A percentile compares a stretch with the other conserved stretches of the same genome.
These are phyloP conservation scores for Fusarium pseudoanthophilum DNA, from an alignment of 2,329 filamentous ascomycete genomes.

Conservation along the genomic window DNA sequence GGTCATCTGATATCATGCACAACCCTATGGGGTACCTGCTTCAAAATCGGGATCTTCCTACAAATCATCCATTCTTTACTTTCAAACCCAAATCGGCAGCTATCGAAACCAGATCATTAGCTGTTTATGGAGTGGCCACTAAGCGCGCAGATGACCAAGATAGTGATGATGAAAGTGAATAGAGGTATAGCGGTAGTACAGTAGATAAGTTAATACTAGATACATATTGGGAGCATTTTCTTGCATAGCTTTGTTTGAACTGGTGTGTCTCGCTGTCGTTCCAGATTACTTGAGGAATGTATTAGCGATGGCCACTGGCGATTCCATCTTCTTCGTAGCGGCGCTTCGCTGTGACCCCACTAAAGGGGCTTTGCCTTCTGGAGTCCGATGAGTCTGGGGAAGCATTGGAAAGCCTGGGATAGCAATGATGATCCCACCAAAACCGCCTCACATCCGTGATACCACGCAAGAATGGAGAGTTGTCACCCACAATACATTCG, in stretches of 20 bases:
- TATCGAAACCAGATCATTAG: not conserved
- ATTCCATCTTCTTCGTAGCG: not conserved
- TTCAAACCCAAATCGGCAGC: not conserved
- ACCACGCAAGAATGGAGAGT: fast-evolving
- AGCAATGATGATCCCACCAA: not conserved
- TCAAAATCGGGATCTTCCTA: not conserved
- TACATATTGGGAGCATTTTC: fast-evolving
- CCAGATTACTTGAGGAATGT: not conserved
- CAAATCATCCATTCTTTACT: not conserved
- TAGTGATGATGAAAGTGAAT: not conserved
- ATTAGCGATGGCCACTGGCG: not conserved
- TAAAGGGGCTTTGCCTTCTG: not conserved
- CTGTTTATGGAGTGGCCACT: fast-evolving
- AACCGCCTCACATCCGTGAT: not conserved
- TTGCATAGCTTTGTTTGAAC: not conserved
- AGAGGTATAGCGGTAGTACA: not conserved
- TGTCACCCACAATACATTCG: fast-evolving
- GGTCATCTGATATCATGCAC: not conserved
- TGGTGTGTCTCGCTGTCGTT: fast-evolving
- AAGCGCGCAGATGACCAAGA: not conserved
- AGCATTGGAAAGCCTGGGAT: not conserved
- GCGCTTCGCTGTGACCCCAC: not conserved
- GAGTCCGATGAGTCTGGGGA: not conserved
- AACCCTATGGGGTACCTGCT: not conserved
- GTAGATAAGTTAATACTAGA: not conserved